Base-by-base conservation (phyloP, 23 red algal genomes). In the Gracilaria gracilis region DNA sequence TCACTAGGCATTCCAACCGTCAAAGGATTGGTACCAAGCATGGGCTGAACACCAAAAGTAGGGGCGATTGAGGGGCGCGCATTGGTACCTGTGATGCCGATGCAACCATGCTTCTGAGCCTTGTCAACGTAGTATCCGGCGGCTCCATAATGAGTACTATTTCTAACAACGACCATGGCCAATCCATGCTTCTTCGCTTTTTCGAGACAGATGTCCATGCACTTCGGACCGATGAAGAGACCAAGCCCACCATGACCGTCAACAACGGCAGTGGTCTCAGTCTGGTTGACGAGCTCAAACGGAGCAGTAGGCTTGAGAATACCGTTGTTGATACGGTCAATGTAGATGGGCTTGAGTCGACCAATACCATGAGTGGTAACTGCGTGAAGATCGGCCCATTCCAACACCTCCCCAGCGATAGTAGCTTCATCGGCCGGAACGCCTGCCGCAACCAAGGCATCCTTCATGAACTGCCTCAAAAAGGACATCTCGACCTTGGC, bases 291-390 rank as follows among this genome's bases (percentile, higher is more conserved):
- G 23, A 93, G 70, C 31, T 83, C 80, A 86, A 93, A 93, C 61
- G 80, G 80, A 9, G 80, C 90, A 29, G 90, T 93, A n/a, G 90
- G 90, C 81, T 93, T 93, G 59, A 93, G 67, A 64, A 93, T 93
- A 5, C 81, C 81, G 31, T 36, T 80, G 65, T 76, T 66, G 32
- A 93, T 84, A 51, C 90, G 90, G 75, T 93, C 66, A 51, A 84
- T 85, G 67, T 93, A 93, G 47, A 93, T 93, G 27, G 90, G 90
- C 66, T 93, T 84, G 51, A 93, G 90, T 28, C 90, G 65, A 69
- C 90, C 90, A 61, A 93, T 93, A 55, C 90, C 90, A 62, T 93
- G 90, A 53, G 79, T 85, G 21, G 40, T 59, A 35, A 93, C 81
- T 3, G 79, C 90, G 50, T 84, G 90, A 61, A 85, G 57, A 69